These are phyloP conservation scores for Sapria himalayana DNA, from an alignment of 345 rosid species.

Conservation along the genomic window DNA sequence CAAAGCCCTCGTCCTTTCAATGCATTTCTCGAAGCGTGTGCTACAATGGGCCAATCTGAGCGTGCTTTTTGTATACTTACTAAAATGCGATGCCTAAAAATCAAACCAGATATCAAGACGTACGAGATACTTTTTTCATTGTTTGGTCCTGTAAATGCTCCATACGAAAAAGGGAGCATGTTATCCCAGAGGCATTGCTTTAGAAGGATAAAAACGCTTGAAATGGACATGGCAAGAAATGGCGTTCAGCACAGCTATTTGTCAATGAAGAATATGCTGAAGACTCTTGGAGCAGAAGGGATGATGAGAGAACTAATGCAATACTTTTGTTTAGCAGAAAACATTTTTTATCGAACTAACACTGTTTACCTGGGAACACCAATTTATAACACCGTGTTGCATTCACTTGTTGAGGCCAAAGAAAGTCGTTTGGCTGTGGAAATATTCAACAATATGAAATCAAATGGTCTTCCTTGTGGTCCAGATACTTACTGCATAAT, in stretches of 20 bases:
- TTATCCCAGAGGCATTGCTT: conserved; percentile 32
- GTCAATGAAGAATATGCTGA: conserved; percentile 49
- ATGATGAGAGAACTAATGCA: conserved; percentile 40
- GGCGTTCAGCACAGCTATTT: conserved; percentile 39
- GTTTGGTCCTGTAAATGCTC: conserved; percentile 53
- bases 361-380: conserved; percentile 20
- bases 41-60: conserved; percentile 46
- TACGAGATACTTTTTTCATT: conserved; percentile 53
- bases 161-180: conserved; percentile 42
- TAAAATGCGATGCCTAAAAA: conserved; percentile 43
- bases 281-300: conserved; percentile 62
- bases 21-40: conserved; percentile 47
- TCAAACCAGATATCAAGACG: conserved; percentile 39
- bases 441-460: conserved; percentile 37
- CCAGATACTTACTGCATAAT: conserved; percentile 38
- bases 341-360: conserved; percentile 14
- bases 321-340: conserved; percentile 29
- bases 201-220: conserved; percentile 51
- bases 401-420: conserved; percentile 34
- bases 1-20: conserved; percentile 29
- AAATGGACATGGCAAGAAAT: conserved; percentile 50
- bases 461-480: conserved; percentile 20
- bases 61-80: conserved; percentile 43
- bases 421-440: conserved; percentile 26
- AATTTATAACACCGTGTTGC: conserved; percentile 39